These are phyloP conservation scores for Metarhizium guizhouense DNA, from an alignment of 2,329 filamentous ascomycete species.

Conservation along the genomic window DNA sequence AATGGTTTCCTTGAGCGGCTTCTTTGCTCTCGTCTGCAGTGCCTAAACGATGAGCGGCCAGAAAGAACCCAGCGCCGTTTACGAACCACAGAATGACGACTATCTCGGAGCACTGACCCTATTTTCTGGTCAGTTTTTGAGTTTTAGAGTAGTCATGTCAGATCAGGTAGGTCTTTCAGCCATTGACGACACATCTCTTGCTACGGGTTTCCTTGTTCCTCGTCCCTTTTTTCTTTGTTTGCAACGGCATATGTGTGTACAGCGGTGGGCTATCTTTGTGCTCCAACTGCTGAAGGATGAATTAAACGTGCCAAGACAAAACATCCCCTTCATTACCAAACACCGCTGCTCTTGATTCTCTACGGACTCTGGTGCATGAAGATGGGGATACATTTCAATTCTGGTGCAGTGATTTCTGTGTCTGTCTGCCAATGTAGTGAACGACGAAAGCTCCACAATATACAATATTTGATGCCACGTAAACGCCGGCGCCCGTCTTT, in stretches of 20 bases:
- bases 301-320: slow-evolving; percentile 46
- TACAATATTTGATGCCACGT: too few relatives aligned
- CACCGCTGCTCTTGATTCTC: slow-evolving; percentile 33
- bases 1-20: not conserved
- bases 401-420: not conserved
- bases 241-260: slow-evolving; percentile 51
- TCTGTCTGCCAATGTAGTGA: not conserved
- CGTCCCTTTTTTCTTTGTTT: not conserved
- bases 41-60: not conserved
- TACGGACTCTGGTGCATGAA: slow-evolving; percentile 46
- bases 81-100: not conserved
- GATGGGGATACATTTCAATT: slow-evolving; percentile 36
- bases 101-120: not conserved
- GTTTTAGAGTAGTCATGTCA: not conserved
- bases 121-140: not conserved
- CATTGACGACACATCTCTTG: not conserved
- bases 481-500: too few relatives aligned
- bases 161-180: not conserved
- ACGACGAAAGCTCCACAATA: too few relatives aligned
- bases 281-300: slow-evolving; percentile 48
- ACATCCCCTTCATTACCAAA: slow-evolving; percentile 48
- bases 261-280: slow-evolving; percentile 42
- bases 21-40: not conserved
- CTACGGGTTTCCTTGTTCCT: not conserved
- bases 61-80: not conserved